Base-by-base conservation (phyloP, 495 filamentous ascomycete species). In the Bombardia bombarda region DNA sequence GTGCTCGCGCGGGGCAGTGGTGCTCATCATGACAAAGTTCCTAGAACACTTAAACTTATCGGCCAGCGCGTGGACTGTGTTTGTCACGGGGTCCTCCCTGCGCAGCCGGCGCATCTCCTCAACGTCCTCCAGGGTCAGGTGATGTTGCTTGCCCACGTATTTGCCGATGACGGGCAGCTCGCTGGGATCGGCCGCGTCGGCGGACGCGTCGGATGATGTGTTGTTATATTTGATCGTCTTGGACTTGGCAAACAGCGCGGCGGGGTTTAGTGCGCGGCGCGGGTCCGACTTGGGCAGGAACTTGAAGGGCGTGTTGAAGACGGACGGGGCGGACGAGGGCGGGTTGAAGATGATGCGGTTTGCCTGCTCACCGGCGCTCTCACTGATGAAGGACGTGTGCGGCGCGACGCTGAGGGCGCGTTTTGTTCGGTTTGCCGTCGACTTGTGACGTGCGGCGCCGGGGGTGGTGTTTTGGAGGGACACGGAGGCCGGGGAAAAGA, bases 341-440 rank as follows among this genome's bases (percentile, higher is more conserved):
- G 92, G 92, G 67, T 96, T 97, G 81, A 83, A 90, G 66, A 98
- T 80, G 61, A 97, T 86, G 52, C 86, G 74, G 49, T 81, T 32
- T 12, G 26, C 23, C 21, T 16, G n/a, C 20, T 7, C 14, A 6
- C 21, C 16, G 70, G 43, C 65, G 53, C 4, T 52, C 26, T 2
- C 1, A 20, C 31, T 56, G 40, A 75, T 68, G 66, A 87, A 90
- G 41, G 84, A 83, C 9, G 77, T 70, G 63, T 88, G 82, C 20
- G 83, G 83, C 42, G 82, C 78, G 51, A 89, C 72, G 47, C 78
- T 78, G 47, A 90, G 77, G 10, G 79, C 74, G 65, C 82, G 79
- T 61, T 79, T 83, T 32, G 79, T 83, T 24, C 87, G 83, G 32
- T 78, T 68, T 31, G 79, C 74, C 26, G 82, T 77, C 42, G 84